Evolutionary conservation across 31 red algal genomes (phyloP), one percentile per base, ranked within the genome.

Genomic region (Asparagopsis taxiformis): DNA sequence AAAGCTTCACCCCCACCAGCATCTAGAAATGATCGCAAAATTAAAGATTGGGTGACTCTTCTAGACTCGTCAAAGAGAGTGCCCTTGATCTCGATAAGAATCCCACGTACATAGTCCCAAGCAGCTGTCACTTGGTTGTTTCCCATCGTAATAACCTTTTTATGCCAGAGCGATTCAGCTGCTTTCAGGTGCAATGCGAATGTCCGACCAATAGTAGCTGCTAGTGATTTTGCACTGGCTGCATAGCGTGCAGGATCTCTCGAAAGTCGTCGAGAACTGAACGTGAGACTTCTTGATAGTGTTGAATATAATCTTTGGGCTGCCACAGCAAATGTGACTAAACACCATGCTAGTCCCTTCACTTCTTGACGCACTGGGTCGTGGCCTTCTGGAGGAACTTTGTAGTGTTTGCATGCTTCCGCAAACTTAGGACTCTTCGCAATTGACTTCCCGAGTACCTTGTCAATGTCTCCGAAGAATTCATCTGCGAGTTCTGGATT

Each of bases 31-130:
- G 65, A 72, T 33, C 67, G 74, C 66, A 89, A 61, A 1, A 89
- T 65, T 35, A 80, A 34, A 3, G 62, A 69, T 36, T 89, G 74
- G 21, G 74, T 89, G 34, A 54, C 54, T 63, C 64, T 22, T 1
- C 59, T 64, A 37, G 64, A 57, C 52, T 79, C 69, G 49, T 80
- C 85, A 37, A 80, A 89, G 5, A 89, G 38, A 60, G 75, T 75
- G 46, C 69, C 68, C 46, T 80, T 79, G 36, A 89, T 72, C 65
- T 80, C 68, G 2, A 79, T 74, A 3, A 69, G 57, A 0, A 89
- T 44, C 6, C 85, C 85, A 24, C 74, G 75, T 23, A 89, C 30
- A 38, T 89, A 89, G 62, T 89, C 85, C 74, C 85, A 89, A 1
- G 75, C 85, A 29, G 85, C 75, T 26, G 62, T 31, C 5, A 89